Percentiles rank a stretch among this genome's conserved stretches.
Conservation (phyloP, 2,329 filamentous ascomycete species). For the Colletotrichum echinochloae region DNA sequence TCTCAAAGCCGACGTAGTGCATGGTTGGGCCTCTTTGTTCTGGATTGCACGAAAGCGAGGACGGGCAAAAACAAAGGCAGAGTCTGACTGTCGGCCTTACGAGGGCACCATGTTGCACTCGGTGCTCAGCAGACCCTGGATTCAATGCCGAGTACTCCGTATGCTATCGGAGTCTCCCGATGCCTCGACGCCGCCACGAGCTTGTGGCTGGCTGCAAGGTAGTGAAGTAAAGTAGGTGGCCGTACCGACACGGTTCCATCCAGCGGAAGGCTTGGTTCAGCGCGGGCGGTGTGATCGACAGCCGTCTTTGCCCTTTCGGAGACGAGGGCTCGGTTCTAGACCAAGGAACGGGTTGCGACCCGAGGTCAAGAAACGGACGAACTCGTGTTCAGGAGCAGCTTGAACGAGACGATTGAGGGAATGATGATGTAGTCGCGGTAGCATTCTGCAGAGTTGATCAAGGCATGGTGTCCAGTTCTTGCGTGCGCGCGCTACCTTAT, state of each 20-base stretch:
- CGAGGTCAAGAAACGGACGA: conserved; percentile 25
- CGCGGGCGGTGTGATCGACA: conserved; percentile 32
- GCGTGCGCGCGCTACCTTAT: not conserved
- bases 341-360: conserved; percentile 21
- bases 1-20: not conserved
- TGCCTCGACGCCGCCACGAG: conserved; percentile 15
- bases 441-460: conserved; percentile 16
- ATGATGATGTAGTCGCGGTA: conserved; percentile 33
- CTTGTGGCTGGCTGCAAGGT: conserved; percentile 7
- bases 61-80: not conserved
- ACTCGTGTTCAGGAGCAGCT: conserved; percentile 14
- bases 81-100: conserved; percentile 9
- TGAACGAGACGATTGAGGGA: conserved; percentile 14
- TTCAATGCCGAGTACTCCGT: not conserved
- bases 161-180: not conserved
- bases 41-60: conserved; percentile 3
- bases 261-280: conserved; percentile 28
- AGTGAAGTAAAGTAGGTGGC: not conserved
- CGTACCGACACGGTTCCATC: conserved; percentile 26
- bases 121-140: not conserved
- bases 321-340: conserved; percentile 16
- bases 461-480: conserved; percentile 5
- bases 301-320: conserved; percentile 33
- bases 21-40: not conserved
- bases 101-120: not conserved